Evolutionary conservation across 2,329 filamentous ascomycete species (phyloP).

Genomic region (Tympanopsis confertula): DNA sequence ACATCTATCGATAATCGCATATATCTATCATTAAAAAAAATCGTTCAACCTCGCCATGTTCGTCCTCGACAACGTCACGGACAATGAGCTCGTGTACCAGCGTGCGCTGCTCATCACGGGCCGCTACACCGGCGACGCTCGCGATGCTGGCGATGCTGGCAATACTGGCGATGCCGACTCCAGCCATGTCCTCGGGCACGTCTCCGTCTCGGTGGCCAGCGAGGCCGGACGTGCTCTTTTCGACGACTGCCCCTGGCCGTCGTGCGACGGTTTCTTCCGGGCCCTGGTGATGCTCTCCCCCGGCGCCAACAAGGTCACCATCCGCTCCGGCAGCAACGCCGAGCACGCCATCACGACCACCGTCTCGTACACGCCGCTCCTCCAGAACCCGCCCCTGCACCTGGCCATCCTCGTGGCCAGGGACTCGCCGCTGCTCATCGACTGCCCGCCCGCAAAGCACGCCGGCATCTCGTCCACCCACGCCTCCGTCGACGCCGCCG

Average conservation of each 20-base stretch:
- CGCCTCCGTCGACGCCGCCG: conserved; percentile 45
- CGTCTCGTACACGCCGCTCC: conserved; percentile 40
- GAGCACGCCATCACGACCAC: conserved; percentile 30
- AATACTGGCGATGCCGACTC: conserved; percentile 7
- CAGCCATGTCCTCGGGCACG: conserved; percentile 8
- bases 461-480: conserved; percentile 37
- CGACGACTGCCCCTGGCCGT: conserved; percentile 53
- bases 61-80: conserved; percentile 9
- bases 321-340: conserved; percentile 52
- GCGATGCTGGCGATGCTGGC: too few relatives aligned
- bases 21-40: too few relatives aligned
- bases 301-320: conserved; percentile 50
- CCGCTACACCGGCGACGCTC: not conserved
- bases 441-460: conserved; percentile 50
- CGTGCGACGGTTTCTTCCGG: conserved; percentile 56
- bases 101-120: conserved; percentile 17
- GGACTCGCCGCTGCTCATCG: conserved; percentile 58
- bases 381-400: conserved; percentile 51
- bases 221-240: conserved; percentile 26
- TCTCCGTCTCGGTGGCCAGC: conserved; percentile 9
- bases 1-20: too few relatives aligned
- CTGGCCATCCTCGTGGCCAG: conserved; percentile 59
- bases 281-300: conserved; percentile 53
- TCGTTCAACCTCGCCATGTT: too few relatives aligned
- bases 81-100: conserved; percentile 15